Conservation (phyloP, 306 rosid genomes). For the Vigna radiata region DNA sequence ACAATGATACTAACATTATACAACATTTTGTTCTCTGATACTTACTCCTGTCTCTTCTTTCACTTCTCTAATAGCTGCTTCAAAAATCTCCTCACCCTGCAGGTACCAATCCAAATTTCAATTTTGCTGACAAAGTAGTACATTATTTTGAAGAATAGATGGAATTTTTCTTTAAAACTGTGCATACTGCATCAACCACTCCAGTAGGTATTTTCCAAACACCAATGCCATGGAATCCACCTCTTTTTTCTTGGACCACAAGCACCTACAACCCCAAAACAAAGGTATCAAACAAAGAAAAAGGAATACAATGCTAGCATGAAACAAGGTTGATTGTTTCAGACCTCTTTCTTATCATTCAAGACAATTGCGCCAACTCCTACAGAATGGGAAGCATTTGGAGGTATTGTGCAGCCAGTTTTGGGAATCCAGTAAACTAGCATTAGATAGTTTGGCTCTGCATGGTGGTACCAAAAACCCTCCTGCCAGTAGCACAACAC, state of each 20-base stretch:
- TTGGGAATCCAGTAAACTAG: constrained; percentile 64
- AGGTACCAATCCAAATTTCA: constrained; percentile 15
- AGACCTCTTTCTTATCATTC: constrained; percentile 61
- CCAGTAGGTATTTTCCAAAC: constrained; percentile 68
- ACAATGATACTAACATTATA: constrained; percentile 12
- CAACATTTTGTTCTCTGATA: constrained; percentile 30
- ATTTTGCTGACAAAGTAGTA: constrained; percentile 28
- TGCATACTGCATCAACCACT: constrained; percentile 57
- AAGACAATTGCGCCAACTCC: constrained; percentile 55
- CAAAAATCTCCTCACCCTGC: constrained; percentile 63
- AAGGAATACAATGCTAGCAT: neutral
- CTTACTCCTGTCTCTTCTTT: constrained; percentile 72
- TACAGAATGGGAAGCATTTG: constrained; percentile 65
- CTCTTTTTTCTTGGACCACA: constrained; percentile 65
- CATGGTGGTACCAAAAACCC: constrained; percentile 68
- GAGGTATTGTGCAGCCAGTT: constrained; percentile 57
- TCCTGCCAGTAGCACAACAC: constrained; percentile 48
- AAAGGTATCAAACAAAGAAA: neutral
- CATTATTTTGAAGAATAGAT: neutral
- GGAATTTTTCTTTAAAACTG: constrained; percentile 17
- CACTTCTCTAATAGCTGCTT: constrained; percentile 62
- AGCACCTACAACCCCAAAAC: constrained; percentile 46
- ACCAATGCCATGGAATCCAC: constrained; percentile 53
- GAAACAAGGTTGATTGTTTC: constrained; percentile 21
- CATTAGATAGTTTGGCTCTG: constrained; percentile 64